phyloP scores from a whole-genome alignment of 192 early-diverging fungal genomes.

The Coemansia sp. region DNA sequence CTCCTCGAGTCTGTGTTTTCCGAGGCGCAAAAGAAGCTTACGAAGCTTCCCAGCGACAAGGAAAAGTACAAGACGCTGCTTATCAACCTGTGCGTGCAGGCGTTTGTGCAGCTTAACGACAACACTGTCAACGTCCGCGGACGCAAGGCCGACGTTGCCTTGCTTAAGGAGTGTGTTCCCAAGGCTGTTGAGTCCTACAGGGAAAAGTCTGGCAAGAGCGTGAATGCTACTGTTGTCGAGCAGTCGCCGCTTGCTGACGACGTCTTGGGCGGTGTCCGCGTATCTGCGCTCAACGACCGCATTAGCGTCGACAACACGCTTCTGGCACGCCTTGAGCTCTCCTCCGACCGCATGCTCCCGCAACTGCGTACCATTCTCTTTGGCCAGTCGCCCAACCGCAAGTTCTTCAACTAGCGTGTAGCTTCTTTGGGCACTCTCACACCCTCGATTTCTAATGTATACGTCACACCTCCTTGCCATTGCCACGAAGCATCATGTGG shows the following conservation, averaged over 20 bases:
- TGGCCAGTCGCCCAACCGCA: slow-evolving; percentile 86
- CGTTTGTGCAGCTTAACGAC: slow-evolving; percentile 87
- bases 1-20: slow-evolving; percentile 79
- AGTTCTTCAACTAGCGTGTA: slow-evolving; percentile 69
- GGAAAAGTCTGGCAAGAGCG: slow-evolving; percentile 53
- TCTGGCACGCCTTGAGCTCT: slow-evolving; percentile 82
- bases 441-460: slow-evolving; percentile 8
- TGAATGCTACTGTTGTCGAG: slow-evolving; percentile 47
- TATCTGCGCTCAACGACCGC: slow-evolving; percentile 71
- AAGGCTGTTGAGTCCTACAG: slow-evolving; percentile 57
- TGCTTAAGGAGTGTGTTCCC: slow-evolving; percentile 61
- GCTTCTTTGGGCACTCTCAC: neutral
- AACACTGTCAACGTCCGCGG: slow-evolving; percentile 65
- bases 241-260: slow-evolving; percentile 66
- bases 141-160: slow-evolving; percentile 67
- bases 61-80: slow-evolving; percentile 68
- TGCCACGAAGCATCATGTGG: neutral
- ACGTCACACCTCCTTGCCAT: neutral
- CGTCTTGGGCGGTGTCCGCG: slow-evolving; percentile 87
- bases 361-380: slow-evolving; percentile 88
- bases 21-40: slow-evolving; percentile 66
- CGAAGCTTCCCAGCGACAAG: slow-evolving; percentile 61
- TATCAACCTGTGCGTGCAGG: slow-evolving; percentile 66
- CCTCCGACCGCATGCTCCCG: slow-evolving; percentile 87
- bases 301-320: slow-evolving; percentile 89